Percentiles rank a stretch among this genome's conserved stretches.
Evolutionary conservation across 495 filamentous ascomycete genomes (phyloP).

Genomic region (Neurospora sp.): DNA sequence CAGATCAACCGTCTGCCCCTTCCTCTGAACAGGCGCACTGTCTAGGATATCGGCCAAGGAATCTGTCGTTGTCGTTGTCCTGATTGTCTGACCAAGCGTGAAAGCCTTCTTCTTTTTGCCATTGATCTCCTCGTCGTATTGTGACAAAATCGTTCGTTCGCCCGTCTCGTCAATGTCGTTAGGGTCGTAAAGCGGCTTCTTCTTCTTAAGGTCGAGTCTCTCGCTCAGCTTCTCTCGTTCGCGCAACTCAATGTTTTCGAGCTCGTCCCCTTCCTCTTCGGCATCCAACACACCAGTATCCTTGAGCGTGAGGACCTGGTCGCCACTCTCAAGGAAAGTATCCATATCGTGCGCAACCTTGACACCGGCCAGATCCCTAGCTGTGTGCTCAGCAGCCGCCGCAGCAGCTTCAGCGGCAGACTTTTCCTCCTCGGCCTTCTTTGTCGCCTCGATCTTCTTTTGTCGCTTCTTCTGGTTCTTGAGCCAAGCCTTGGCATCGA

Average conservation of each 20-base stretch:
- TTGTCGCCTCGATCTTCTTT: constrained; percentile 74
- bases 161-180: constrained; percentile 59
- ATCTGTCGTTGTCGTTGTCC: constrained; percentile 56
- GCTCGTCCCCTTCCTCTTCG: constrained; percentile 84
- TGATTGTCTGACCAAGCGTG: constrained; percentile 68
- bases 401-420: constrained; percentile 38
- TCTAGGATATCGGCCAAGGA: constrained; percentile 46
- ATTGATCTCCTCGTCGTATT: constrained; percentile 93
- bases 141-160: constrained; percentile 56
- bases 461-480: constrained; percentile 78
- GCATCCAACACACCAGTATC: constrained; percentile 78
- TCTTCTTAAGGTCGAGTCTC: constrained; percentile 79
- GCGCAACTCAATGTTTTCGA: constrained; percentile 69
- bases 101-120: constrained; percentile 87
- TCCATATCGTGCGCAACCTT: constrained; percentile 80
- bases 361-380: constrained; percentile 75
- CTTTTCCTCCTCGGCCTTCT: constrained; percentile 65
- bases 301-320: constrained; percentile 82
- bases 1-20: constrained; percentile 61
- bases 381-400: constrained; percentile 54
- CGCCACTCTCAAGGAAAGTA: constrained; percentile 66
- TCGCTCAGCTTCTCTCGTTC: constrained; percentile 72
- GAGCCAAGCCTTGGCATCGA: constrained; percentile 80
- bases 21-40: constrained; percentile 41
- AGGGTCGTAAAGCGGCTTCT: constrained; percentile 82